phyloP scores from a whole-genome alignment of 2,329 filamentous ascomycete species.

The Fusarium redolens region DNA sequence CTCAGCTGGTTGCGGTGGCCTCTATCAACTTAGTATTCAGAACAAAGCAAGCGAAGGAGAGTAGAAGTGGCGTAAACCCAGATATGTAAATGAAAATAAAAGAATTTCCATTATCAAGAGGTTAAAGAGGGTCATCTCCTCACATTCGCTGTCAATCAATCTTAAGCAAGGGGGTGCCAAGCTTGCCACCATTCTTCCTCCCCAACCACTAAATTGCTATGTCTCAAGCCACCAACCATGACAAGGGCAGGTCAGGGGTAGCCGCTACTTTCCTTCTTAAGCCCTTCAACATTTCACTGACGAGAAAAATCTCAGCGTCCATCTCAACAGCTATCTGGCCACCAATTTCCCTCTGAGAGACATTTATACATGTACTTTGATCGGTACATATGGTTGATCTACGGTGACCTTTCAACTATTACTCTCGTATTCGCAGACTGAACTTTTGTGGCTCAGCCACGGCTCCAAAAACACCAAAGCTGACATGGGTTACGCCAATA shows the following conservation, averaged over 20 bases:
- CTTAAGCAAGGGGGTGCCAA: background rate
- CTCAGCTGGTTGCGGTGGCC: accelerated
- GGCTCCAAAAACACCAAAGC: background rate
- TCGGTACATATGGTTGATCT: too few relatives aligned
- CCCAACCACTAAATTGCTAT: background rate
- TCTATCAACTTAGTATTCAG: too few relatives aligned
- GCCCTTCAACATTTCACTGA: background rate
- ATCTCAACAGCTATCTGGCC: background rate
- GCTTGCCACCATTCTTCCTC: background rate
- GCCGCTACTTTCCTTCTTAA: background rate
- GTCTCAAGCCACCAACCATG: background rate
- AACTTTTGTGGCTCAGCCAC: background rate
- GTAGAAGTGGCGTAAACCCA: background rate
- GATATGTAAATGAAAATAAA: background rate
- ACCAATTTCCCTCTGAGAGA: background rate
- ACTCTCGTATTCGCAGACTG: too few relatives aligned
- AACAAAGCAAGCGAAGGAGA: background rate
- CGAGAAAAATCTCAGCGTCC: background rate
- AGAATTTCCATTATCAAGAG: background rate
- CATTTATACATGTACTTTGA: background rate
- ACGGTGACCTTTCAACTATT: background rate
- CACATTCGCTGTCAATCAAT: background rate
- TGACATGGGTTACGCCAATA: background rate
- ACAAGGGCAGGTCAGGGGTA: background rate
- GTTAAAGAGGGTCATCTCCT: background rate